Evolutionary conservation across 768 basidiomycete species (phyloP), one percentile per base, ranked within the genome.

Genomic region (Piloderma croceum): DNA sequence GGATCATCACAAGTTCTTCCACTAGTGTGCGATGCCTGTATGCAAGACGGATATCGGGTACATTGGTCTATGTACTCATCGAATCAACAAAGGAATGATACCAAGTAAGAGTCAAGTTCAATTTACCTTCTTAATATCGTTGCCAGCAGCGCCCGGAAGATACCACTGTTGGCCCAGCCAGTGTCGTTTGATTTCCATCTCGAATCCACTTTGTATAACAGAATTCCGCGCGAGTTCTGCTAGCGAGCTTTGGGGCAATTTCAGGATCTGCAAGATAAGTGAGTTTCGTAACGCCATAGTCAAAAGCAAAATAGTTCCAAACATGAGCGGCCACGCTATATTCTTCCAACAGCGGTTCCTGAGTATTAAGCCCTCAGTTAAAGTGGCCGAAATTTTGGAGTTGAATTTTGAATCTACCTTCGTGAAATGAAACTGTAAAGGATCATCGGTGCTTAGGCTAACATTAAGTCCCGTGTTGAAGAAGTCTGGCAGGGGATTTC

Each of bases 151-250:
- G 15, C 96, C 96, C 3, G 90, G 86, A 6, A 92, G 71, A 62
- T 91, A 98, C 90, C 91, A 99, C 41, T 84, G 67, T 48, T 86
- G 77, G 1, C 96, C 96, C 3, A 99, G 70, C 91, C 91, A 93
- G 58, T 89, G 91, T 7, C 89, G 82, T 66, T 98, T 98, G 54
- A 97, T 60, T 59, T 94, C 86, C 92, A 97, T 98, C 64, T 99
- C 96, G 58, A 97, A 98, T 1, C 96, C 96, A 53, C 89, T 91
- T 59, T 98, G 96, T 34, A 86, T 71, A 23, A 98, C 96, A 0
- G 91, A 94, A 65, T 99, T 99, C 31, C 96, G 81, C n/a, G 96
- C 96, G 9, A 99, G 76, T 62, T 99, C 96, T 10, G 93, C 96
- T 43, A 99, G 69, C 0, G 89, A 91, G 49, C 85, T 88, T 59